Percentiles rank a stretch among this genome's conserved stretches.
Evolutionary conservation across 2,329 filamentous ascomycete genomes (phyloP).

Genomic region (Hypoxylon sp.): DNA sequence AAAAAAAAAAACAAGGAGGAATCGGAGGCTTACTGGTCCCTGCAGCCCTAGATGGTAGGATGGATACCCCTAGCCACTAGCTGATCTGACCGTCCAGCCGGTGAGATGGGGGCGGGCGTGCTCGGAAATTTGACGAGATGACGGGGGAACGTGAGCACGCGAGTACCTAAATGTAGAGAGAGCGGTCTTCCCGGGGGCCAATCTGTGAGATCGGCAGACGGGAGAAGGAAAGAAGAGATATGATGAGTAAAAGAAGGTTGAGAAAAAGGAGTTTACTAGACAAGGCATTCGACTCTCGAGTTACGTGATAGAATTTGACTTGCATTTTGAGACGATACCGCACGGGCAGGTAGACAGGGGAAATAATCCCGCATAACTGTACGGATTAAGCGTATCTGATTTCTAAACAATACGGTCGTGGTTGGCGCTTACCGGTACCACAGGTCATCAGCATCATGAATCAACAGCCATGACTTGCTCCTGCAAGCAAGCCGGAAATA

Average conservation of each 20-base stretch:
- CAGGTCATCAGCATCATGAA: too few relatives aligned
- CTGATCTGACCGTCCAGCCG: conserved; percentile 15
- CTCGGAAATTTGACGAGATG: conserved; percentile 28
- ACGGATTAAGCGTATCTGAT: too few relatives aligned
- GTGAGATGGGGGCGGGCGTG: conserved; percentile 5
- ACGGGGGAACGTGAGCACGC: conserved; percentile 24
- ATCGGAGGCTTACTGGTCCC: conserved; percentile 14
- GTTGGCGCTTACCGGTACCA: too few relatives aligned
- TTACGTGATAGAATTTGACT: too few relatives aligned
- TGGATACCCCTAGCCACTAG: not conserved
- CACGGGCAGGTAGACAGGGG: too few relatives aligned
- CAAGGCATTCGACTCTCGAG: too few relatives aligned
- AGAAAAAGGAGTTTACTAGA: too few relatives aligned
- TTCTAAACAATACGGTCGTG: too few relatives aligned
- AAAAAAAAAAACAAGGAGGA: conserved; percentile 9
- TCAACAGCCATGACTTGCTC: too few relatives aligned
- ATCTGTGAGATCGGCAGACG: conserved; percentile 3
- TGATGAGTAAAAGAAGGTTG: not conserved
- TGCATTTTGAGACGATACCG: too few relatives aligned
- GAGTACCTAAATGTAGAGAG: not conserved
- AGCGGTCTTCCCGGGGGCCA: conserved; percentile 15
- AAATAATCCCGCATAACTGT: too few relatives aligned
- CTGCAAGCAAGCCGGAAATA: not conserved
- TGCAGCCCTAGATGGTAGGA: conserved; percentile 11
- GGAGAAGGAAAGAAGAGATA: not conserved